Evolutionary conservation across 2,329 filamentous ascomycete genomes (phyloP).

Genomic region (Cadophora luteo-olivacea): DNA sequence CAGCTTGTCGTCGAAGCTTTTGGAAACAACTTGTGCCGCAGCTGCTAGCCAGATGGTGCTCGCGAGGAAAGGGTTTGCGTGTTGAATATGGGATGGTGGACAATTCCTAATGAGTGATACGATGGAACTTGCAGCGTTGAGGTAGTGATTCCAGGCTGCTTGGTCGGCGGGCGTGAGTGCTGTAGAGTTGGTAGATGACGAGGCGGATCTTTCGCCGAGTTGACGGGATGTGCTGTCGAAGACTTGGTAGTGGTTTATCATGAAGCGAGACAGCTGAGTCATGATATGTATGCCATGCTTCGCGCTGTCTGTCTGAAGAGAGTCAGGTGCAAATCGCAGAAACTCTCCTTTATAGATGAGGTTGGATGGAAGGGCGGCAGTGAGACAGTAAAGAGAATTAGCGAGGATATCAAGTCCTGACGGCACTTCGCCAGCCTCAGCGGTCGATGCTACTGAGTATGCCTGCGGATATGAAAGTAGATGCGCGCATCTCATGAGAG

Average conservation of each 20-base stretch:
- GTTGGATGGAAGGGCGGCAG: constrained; percentile 23
- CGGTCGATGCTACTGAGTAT: constrained; percentile 4
- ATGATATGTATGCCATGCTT: constrained; percentile 34
- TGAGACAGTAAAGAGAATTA: constrained; percentile 30
- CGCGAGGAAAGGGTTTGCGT: constrained; percentile 32
- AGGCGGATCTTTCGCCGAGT: neutral
- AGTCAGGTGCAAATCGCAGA: constrained; percentile 18
- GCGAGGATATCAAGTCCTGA: constrained; percentile 17
- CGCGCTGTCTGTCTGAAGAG: constrained; percentile 13
- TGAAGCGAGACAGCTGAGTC: constrained; percentile 31
- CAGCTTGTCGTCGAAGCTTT: constrained; percentile 14
- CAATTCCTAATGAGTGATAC: constrained; percentile 26
- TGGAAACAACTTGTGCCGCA: constrained; percentile 28
- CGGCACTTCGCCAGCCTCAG: neutral
- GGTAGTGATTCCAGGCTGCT: constrained; percentile 28
- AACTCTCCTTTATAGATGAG: constrained; percentile 24
- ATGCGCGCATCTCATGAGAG: constrained; percentile 39
- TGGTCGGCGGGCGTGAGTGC: constrained; percentile 14
- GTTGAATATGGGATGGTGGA: constrained; percentile 24
- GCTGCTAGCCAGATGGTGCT: constrained; percentile 35
- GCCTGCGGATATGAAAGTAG: constrained; percentile 20
- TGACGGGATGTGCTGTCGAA: constrained; percentile 24
- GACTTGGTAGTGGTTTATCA: constrained; percentile 32
- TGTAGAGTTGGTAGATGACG: neutral
- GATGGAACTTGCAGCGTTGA: constrained; percentile 27